Conservation (phyloP, 768 basidiomycete species). For the Suillus plorans region DNA sequence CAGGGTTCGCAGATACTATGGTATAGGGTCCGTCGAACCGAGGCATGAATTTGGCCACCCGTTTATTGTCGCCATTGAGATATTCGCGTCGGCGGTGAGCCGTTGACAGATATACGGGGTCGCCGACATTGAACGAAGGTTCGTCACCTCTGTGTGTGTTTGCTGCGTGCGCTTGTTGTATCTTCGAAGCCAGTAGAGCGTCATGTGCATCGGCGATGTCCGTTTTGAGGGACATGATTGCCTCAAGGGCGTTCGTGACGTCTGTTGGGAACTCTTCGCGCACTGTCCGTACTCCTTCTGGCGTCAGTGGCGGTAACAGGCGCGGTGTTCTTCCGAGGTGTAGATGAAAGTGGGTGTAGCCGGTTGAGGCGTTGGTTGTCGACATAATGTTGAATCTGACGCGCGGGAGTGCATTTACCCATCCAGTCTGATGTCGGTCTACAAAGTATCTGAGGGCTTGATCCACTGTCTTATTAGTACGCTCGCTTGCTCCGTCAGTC, state of each 20-base stretch:
- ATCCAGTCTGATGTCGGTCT: slow-evolving; percentile 27
- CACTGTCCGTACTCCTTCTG: no score
- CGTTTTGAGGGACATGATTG: neutral
- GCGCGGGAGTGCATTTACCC: slow-evolving; percentile 25
- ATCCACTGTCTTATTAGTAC: slow-evolving; percentile 32
- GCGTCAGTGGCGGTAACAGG: neutral
- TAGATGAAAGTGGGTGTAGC: slow-evolving; percentile 13
- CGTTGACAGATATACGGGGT: neutral
- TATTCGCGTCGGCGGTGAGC: slow-evolving; percentile 7
- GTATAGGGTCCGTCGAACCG: slow-evolving; percentile 13
- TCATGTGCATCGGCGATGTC: slow-evolving; percentile 34
- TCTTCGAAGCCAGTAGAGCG: slow-evolving; percentile 29
- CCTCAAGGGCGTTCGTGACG: no score
- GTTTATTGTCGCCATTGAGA: neutral
- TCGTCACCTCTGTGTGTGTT: slow-evolving; percentile 6
- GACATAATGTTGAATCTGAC: slow-evolving; percentile 37
- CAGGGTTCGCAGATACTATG: neutral
- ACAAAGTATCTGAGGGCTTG: slow-evolving; percentile 26
- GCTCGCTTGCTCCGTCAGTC: slow-evolving; percentile 35
- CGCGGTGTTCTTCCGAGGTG: neutral
- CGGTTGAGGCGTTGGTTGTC: slow-evolving; percentile 28
- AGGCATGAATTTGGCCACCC: slow-evolving; percentile 19
- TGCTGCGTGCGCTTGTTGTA: slow-evolving; percentile 18
- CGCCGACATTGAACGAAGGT: neutral
- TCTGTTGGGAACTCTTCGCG: no score